Base-by-base conservation (phyloP, 108 stramenopile genomes). In the Nannochloropsis salina region DNA sequence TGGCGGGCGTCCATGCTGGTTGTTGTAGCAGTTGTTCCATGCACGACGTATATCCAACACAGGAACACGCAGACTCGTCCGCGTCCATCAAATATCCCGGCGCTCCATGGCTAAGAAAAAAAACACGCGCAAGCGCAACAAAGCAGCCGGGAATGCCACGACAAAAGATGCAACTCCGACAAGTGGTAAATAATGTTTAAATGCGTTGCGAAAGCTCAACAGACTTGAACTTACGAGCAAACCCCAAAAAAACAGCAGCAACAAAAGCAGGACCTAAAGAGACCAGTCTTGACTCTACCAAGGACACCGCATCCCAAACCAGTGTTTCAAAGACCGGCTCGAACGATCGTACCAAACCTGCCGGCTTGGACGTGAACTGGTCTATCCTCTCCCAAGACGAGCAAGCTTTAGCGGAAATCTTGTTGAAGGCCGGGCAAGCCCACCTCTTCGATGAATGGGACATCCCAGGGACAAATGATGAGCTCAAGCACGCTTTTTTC, bases 371-470 rank as follows among this genome's bases (percentile, higher is more conserved):
- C 12, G 15, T 10, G 10, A 51, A 51, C 15, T 51, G 47, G 47
- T 10, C 47, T 15, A 51, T 40, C 31, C 31, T 84, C 21, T 15
- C 12, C 45, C 10, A 11, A 9, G 84, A 11, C 9, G 45, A 87
- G 83, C n/a, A 45, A 40, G 86, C 51, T n/a, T 82, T 87, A 3
- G 86, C 80, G 40, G 83, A 42, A 22, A 79, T 87, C 82, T 83
- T 87, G 41, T 80, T 74, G 41, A 83, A 87, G 83, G 43, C 42
- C 40, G 41, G 83, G 9, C 86, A 87, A 79, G 80, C 21, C 22
- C 86, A 87, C 44, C 86, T 87, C 40, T 80, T 87, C 44, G 86
- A 83, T 8, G 44, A 31, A 15, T 87, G 86, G 86, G 83, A 82
- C 42, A 45, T 45, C 79, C 83, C 86, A 51, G 86, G 86, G 1